Percentiles rank a stretch among this genome's conserved stretches.
Evolutionary conservation across 306 rosid genomes (phyloP).

Genomic region (Citrullus colocynthis): DNA sequence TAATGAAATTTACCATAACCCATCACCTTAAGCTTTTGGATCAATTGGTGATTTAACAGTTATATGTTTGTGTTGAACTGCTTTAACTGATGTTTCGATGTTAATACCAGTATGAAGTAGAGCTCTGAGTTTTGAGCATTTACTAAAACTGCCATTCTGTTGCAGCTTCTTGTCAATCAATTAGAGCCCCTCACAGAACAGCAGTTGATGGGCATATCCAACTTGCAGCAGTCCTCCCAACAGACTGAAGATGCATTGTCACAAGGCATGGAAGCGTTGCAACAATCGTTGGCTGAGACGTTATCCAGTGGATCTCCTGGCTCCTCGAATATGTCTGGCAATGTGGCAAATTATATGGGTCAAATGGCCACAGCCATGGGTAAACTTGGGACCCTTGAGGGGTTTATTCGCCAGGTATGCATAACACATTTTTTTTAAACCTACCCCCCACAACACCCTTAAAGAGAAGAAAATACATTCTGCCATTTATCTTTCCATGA

Average conservation of each 20-base stretch:
- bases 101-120: neutral
- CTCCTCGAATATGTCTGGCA: slow-evolving; percentile 57
- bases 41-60: too few species aligned
- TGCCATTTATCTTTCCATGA: neutral
- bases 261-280: slow-evolving; percentile 75
- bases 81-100: neutral
- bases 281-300: slow-evolving; percentile 62
- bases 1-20: too few species aligned
- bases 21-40: too few species aligned
- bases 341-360: slow-evolving; percentile 82
- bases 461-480: neutral
- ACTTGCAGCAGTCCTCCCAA: slow-evolving; percentile 71
- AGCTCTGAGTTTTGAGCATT: neutral
- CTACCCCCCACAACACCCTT: neutral
- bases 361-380: slow-evolving; percentile 92
- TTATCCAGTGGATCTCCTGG: slow-evolving; percentile 45
- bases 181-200: slow-evolving; percentile 71
- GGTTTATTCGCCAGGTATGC: slow-evolving; percentile 62
- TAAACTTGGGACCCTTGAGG: slow-evolving; percentile 68
- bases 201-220: slow-evolving; percentile 47
- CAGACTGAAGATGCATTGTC: slow-evolving; percentile 76
- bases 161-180: slow-evolving; percentile 57
- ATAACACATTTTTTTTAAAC: neutral
- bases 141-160: neutral
- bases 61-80: neutral